Evolutionary conservation across 805 yeast genomes (phyloP).

Genomic region (Alloascoidea hylecoeti): DNA sequence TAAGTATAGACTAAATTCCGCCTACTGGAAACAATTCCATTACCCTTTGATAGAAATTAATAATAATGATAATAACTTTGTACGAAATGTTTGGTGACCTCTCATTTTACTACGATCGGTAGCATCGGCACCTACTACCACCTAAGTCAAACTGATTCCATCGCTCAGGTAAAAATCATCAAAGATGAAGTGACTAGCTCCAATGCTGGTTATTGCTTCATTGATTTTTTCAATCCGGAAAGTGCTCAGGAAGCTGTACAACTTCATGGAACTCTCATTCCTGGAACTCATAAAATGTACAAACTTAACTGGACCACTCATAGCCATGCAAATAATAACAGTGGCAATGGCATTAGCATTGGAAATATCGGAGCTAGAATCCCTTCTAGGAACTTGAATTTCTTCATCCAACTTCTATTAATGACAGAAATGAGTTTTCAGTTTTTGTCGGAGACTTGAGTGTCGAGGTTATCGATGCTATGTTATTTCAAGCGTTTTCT

Average conservation of each 20-base stretch:
- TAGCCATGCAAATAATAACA: neutral
- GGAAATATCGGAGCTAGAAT: slow-evolving; percentile 12
- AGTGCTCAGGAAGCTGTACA: slow-evolving; percentile 54
- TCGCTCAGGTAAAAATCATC: too few species aligned
- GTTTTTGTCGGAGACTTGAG: slow-evolving; percentile 81
- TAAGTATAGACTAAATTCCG: too few species aligned
- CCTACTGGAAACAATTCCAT: too few species aligned
- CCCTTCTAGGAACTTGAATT: neutral
- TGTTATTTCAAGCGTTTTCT: slow-evolving; percentile 48
- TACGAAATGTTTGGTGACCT: too few species aligned
- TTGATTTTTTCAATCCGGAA: slow-evolving; percentile 49
- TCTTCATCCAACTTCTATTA: too few species aligned
- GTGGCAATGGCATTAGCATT: neutral
- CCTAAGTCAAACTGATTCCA: too few species aligned
- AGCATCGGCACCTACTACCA: too few species aligned
- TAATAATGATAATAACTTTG: too few species aligned
- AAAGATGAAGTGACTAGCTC: slow-evolving; percentile 9
- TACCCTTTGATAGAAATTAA: too few species aligned
- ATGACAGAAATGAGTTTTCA: slow-evolving; percentile 46
- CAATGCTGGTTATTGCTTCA: slow-evolving; percentile 71
- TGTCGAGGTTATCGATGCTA: slow-evolving; percentile 55
- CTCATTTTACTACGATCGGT: too few species aligned
- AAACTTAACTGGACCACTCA: slow-evolving; percentile 78
- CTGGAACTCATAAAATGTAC: slow-evolving; percentile 42
- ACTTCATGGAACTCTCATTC: slow-evolving; percentile 56